Conservation (phyloP, 495 filamentous ascomycete genomes). For the Trichoderma parareesei region DNA sequence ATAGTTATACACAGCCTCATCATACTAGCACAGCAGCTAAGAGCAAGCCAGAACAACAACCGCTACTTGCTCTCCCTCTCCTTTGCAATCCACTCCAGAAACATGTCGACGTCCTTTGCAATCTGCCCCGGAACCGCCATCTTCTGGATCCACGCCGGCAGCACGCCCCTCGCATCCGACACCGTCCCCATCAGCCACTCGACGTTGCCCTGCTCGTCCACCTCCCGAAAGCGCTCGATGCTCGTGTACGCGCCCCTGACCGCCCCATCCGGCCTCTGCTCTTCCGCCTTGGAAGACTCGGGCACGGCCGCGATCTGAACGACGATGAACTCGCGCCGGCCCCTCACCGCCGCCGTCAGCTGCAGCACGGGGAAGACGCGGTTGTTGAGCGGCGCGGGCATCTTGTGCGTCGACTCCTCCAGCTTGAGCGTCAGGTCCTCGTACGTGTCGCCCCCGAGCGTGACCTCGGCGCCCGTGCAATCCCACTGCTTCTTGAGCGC, state of each 20-base stretch:
- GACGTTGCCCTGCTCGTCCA: constrained; percentile 27
- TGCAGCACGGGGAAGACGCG: constrained; percentile 49
- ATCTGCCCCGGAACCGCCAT: constrained; percentile 55
- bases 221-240: constrained; percentile 48
- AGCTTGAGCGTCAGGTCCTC: constrained; percentile 43
- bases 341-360: constrained; percentile 25
- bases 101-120: constrained; percentile 64
- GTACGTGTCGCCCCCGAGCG: constrained; percentile 33
- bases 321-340: constrained; percentile 11
- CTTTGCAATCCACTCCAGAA: constrained; percentile 51
- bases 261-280: constrained; percentile 33
- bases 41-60: background rate
- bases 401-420: constrained; percentile 42
- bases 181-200: constrained; percentile 65
- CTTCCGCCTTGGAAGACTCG: constrained; percentile 10
- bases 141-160: constrained; percentile 63
- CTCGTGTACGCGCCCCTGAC: constrained; percentile 51
- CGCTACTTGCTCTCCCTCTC: constrained; percentile 23
- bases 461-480: constrained; percentile 29
- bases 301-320: constrained; percentile 11
- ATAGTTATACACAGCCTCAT: background rate
- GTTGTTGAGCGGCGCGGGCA: constrained; percentile 42
- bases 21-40: background rate
- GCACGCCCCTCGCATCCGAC: constrained; percentile 57
- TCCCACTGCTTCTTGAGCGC: constrained; percentile 48